Base-by-base conservation (phyloP, 106 monocot genomes). In the Dioscorea dumetorum region DNA sequence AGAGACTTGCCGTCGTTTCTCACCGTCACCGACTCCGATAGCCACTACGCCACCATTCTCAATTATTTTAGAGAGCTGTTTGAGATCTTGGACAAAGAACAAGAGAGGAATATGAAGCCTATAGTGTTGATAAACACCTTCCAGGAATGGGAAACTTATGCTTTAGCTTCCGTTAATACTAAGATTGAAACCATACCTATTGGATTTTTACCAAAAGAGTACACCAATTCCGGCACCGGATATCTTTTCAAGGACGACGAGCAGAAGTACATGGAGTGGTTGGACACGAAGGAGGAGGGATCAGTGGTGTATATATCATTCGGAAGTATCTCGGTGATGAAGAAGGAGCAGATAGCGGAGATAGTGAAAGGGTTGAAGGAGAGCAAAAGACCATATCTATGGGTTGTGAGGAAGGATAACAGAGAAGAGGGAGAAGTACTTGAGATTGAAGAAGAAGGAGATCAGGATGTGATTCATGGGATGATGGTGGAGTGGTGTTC, bases 291-390 rank as follows among this genome's bases (percentile, higher is more conserved):
- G 57, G 54, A 64, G 49, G 66, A 82, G 49, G 60, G 28, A 2
- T 79, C 82, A 1, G 82, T 79, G 49, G 79, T 86, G 64, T 86
- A 82, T 52, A 80, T 88, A 31, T 78, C 83, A 0, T 88, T 81
- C 49, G 85, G 89, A 61, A 85, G 79, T 69, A 4, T 74, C 10
- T 21, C 82, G 17, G 20, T 22, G 21, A 22, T 78, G 20, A 63
- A 48, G 66, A 60, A 48, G 61, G 14, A 33, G 60, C 88, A 85
- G 60, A 0, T 72, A 63, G 79, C 72, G 70, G 85, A 89, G 77
- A 64, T 89, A 5, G 18, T 62, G 5, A 11, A 11, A 17, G 85
- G 74, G 24, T 33, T 89, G 32, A 54, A 54, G 57, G 79, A 57
- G 56, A 70, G 74, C 71, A 72, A 79, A 14, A 24, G 76, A 64